These are phyloP conservation scores for Meyerozyma carpophila DNA, from an alignment of 1,139 yeast species.

Conservation along the genomic window DNA sequence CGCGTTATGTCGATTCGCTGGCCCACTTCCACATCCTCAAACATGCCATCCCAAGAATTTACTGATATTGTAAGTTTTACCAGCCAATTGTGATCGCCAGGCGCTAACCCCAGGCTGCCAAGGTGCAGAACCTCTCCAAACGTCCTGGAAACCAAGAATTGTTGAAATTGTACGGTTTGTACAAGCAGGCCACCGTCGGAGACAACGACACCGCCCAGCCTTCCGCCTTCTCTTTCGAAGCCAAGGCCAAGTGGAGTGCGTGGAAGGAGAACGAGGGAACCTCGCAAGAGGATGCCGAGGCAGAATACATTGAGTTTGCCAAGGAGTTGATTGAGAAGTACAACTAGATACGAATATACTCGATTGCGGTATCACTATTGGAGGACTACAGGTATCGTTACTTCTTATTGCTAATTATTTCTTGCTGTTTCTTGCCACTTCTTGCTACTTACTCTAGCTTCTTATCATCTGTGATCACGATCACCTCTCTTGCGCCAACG, in stretches of 20 bases:
- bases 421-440: neutral
- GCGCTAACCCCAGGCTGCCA: constrained; percentile 54
- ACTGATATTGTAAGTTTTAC: constrained; percentile 43
- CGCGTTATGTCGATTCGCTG: too few relatives aligned
- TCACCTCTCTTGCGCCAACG: neutral
- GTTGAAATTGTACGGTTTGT: constrained; percentile 78
- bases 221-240: constrained; percentile 87
- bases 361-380: too few relatives aligned
- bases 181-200: constrained; percentile 95
- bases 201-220: constrained; percentile 84
- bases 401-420: neutral
- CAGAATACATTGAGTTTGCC: constrained; percentile 72
- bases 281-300: constrained; percentile 86
- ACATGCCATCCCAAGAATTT: constrained; percentile 51
- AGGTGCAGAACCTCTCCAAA: constrained; percentile 67
- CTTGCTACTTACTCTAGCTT: neutral
- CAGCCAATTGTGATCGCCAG: constrained; percentile 5
- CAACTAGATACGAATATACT: constrained; percentile 11
- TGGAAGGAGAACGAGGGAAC: constrained; percentile 89
- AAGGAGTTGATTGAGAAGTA: constrained; percentile 57
- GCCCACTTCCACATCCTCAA: neutral
- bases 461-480: neutral
- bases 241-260: constrained; percentile 96
- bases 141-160: constrained; percentile 87
- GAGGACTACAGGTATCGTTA: too few relatives aligned